These are phyloP conservation scores for Yamadazyma songkhlaensis DNA, from an alignment of 1,139 yeast genomes.

Conservation along the genomic window DNA sequence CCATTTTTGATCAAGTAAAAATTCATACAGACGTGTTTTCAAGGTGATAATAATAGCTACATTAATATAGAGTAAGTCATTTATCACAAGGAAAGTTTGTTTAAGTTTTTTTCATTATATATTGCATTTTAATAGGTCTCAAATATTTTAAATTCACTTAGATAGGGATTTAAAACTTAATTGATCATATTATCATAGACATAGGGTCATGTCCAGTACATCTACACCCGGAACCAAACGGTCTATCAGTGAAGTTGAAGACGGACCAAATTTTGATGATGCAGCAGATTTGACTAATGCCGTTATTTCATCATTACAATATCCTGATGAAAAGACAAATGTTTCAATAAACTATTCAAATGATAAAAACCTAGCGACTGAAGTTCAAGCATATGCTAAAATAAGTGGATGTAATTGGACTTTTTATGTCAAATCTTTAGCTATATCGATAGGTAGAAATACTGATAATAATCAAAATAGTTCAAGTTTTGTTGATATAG, in stretches of 20 bases:
- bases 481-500: constrained; percentile 63
- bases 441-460: constrained; percentile 79
- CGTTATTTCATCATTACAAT: constrained; percentile 46
- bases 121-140: no score
- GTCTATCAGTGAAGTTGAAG: constrained; percentile 20
- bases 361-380: constrained; percentile 72
- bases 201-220: constrained; percentile 17
- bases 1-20: no score
- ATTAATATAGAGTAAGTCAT: background rate
- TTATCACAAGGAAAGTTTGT: no score
- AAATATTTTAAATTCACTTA: no score
- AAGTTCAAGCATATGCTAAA: constrained; percentile 94
- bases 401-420: constrained; percentile 96
- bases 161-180: no score
- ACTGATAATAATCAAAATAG: constrained; percentile 46
- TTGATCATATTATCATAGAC: no score
- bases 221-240: constrained; percentile 32
- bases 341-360: constrained; percentile 55
- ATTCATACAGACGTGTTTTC: no score
- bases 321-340: constrained; percentile 50
- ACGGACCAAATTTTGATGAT: constrained; percentile 40
- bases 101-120: no score
- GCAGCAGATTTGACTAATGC: constrained; percentile 53
- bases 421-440: constrained; percentile 80
- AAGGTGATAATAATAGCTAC: no score